These are phyloP conservation scores for Inosperma sp. DNA, from an alignment of 768 basidiomycete species.

Conservation along the genomic window DNA sequence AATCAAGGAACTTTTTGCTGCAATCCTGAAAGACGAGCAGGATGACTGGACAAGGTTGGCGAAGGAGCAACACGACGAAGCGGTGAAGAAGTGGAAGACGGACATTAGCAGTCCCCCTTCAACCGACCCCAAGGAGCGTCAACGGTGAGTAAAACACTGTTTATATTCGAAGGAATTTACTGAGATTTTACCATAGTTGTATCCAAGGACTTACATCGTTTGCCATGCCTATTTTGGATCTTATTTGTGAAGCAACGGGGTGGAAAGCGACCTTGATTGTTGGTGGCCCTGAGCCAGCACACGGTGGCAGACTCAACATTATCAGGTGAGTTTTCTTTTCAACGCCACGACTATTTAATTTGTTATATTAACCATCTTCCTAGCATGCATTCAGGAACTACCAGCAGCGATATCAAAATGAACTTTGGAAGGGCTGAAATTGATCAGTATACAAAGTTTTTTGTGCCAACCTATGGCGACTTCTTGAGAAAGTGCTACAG, in stretches of 20 bases:
- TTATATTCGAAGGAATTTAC: neutral
- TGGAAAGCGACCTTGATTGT: slow-evolving; percentile 15
- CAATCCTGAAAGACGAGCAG: slow-evolving; percentile 2
- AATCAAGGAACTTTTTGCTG: slow-evolving; percentile 9
- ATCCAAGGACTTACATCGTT: slow-evolving; percentile 9
- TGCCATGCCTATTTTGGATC: slow-evolving; percentile 14
- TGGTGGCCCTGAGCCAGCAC: slow-evolving; percentile 18
- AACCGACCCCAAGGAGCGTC: slow-evolving; percentile 10
- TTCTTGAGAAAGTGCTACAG: slow-evolving; percentile 12
- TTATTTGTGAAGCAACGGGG: slow-evolving; percentile 8
- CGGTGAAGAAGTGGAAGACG: slow-evolving; percentile 3
- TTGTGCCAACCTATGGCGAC: slow-evolving; percentile 3
- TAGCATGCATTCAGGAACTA: slow-evolving; percentile 10
- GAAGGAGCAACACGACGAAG: slow-evolving; percentile 5
- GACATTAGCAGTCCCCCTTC: neutral
- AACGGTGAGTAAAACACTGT: slow-evolving; percentile 6
- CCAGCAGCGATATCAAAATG: slow-evolving; percentile 6
- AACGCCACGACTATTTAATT: neutral
- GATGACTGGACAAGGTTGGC: neutral
- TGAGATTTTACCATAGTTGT: slow-evolving; percentile 5
- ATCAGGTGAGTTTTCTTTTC: slow-evolving; percentile 10
- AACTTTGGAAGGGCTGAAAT: slow-evolving; percentile 11
- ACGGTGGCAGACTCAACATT: slow-evolving; percentile 10
- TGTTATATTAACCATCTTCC: neutral
- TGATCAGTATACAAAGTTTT: neutral